Evolutionary conservation across 2,329 filamentous ascomycete genomes (phyloP).

Genomic region (Monosporascus cannonballus): DNA sequence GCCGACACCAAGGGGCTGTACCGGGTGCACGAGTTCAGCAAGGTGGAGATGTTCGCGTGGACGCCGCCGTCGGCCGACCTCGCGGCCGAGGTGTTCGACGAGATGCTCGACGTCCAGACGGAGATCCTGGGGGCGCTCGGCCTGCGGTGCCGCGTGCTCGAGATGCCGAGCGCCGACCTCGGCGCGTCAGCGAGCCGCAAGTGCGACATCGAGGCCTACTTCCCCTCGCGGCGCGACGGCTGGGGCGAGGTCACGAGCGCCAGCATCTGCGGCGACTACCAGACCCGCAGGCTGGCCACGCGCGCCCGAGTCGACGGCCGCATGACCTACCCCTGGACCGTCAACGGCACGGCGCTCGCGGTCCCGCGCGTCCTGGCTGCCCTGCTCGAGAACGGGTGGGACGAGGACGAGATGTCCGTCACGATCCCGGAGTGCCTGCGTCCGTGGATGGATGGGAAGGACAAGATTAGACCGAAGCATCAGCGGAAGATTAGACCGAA

Average conservation of each 20-base stretch:
- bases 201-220: constrained; percentile 88
- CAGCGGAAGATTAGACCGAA: constrained; percentile 8
- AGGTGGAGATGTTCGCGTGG: constrained; percentile 98
- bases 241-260: constrained; percentile 94
- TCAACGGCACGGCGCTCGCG: constrained; percentile 91
- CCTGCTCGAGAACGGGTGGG: constrained; percentile 85
- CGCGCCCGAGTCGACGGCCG: constrained; percentile 49
- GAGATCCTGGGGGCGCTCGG: constrained; percentile 73
- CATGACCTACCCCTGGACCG: constrained; percentile 74
- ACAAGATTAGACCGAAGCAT: constrained; percentile 50
- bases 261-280: constrained; percentile 92
- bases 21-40: constrained; percentile 96
- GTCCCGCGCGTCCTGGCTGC: constrained; percentile 86
- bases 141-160: constrained; percentile 80
- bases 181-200: constrained; percentile 85
- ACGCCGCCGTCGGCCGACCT: constrained; percentile 49
- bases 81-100: constrained; percentile 62
- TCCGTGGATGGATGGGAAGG: constrained; percentile 75
- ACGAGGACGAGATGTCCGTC: constrained; percentile 61
- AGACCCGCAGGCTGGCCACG: constrained; percentile 76
- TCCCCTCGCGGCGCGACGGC: constrained; percentile 76
- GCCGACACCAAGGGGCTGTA: constrained; percentile 92
- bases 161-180: constrained; percentile 86
- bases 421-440: constrained; percentile 72
- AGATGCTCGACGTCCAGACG: constrained; percentile 81